Percentiles rank a stretch among this genome's conserved stretches.
Conservation (phyloP, 139 green algal species). For the Chlorokybus atmophyticus region DNA sequence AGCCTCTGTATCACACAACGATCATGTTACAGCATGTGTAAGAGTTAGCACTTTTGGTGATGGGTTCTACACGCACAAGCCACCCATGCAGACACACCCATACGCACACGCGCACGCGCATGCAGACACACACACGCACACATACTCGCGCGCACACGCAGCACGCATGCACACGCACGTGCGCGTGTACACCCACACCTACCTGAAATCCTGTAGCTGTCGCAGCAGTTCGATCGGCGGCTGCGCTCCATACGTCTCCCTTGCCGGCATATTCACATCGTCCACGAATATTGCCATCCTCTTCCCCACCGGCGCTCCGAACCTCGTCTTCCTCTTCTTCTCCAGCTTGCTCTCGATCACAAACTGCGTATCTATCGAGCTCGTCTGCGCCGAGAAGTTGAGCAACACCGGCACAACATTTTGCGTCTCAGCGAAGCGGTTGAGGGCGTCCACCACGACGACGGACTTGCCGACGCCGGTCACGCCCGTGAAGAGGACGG, state of each 20-base stretch:
- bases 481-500: constrained; percentile 56
- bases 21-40: too few species aligned
- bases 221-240: constrained; percentile 71
- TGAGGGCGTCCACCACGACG: constrained; percentile 41
- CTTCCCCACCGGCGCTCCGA: constrained; percentile 56
- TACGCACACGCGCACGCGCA: too few species aligned
- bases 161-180: too few species aligned
- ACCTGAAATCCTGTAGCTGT: constrained; percentile 68
- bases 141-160: too few species aligned
- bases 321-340: constrained; percentile 65
- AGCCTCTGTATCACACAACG: constrained; percentile 35
- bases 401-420: constrained; percentile 47
- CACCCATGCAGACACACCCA: too few species aligned
- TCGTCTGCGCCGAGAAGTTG: constrained; percentile 71
- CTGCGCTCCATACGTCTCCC: constrained; percentile 66
- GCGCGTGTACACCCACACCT: background rate
- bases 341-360: constrained; percentile 67
- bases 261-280: constrained; percentile 76
- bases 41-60: too few species aligned
- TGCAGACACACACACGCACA: too few species aligned
- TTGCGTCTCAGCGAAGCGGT: constrained; percentile 31
- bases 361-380: constrained; percentile 49
- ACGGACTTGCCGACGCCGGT: constrained; percentile 69
- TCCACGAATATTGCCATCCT: constrained; percentile 74
- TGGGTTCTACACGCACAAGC: too few species aligned